Base-by-base conservation (phyloP, 1,139 yeast species). In the Debaryomyces nepalensis region DNA sequence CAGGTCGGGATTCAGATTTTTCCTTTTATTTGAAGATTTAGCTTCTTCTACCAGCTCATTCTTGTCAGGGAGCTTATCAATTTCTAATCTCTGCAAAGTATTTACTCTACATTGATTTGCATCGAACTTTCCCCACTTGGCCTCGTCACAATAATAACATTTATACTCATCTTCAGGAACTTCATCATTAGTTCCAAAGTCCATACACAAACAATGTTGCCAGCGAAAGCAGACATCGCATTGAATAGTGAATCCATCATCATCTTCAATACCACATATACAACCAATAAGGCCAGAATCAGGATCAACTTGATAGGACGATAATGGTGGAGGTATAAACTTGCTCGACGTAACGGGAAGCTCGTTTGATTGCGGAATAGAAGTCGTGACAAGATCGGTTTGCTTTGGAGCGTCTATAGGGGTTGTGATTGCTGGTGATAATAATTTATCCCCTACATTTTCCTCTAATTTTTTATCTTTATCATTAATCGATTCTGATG, bases 131-230 rank as follows among this genome's bases (percentile, higher is more conserved):
- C 79, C 75, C 67, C 87, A 74, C 45, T 69, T 70, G 16, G 55
- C 50, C 46, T 78, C 78, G 48, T 84, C 86, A 65, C 98, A 93
- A 42, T 73, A 75, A 61, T 87, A 88, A 60, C 99, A 91, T 36
- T 81, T 73, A 59, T 87, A 91, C 45, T 70, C 77, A 42, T 82
- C 83, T 48, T 88, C 96, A 0, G 97, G 97, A 0, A 84, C 95
- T 44, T 84, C 83, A 24, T 80, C 86, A 45, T 79, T 82, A 37
- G 84, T 78, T 40, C 73, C 74, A 50, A 86, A 87, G 6, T 87
- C 87, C 79, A 88, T 89, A 64, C 98, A 91, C 18, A 81, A 73
- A 34, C 95, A 91, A 66, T 91, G 98, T 59, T 90, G 97, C 97
- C 97, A 91, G 48, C 96, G 80, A 63, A 79, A 84, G 62, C 98